Conservation (phyloP, 2,329 filamentous ascomycete species). For the Paraphaeosphaeria sporulosa region DNA sequence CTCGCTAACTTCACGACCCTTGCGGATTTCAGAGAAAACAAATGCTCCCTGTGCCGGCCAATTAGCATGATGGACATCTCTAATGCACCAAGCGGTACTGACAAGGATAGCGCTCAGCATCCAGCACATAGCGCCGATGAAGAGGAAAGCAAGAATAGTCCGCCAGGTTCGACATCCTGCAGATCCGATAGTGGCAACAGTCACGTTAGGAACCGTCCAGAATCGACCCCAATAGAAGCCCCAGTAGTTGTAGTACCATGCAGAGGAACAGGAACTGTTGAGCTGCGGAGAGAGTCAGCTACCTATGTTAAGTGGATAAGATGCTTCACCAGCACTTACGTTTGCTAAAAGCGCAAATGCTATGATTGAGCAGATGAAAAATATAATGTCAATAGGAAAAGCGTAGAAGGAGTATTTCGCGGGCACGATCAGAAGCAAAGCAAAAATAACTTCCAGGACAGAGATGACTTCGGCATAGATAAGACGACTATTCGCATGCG, state of each 20-base stretch:
- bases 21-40: slow-evolving; percentile 15
- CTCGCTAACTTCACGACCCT: not conserved
- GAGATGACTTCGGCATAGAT: slow-evolving; percentile 22
- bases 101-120: slow-evolving; percentile 18
- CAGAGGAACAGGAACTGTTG: slow-evolving; percentile 18
- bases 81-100: slow-evolving; percentile 6
- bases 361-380: slow-evolving; percentile 21
- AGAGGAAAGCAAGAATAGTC: slow-evolving; percentile 18
- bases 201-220: slow-evolving; percentile 15
- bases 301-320: not conserved
- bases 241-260: slow-evolving; percentile 22
- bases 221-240: slow-evolving; percentile 23
- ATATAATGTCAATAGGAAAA: slow-evolving; percentile 16
- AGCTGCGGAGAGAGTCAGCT: slow-evolving; percentile 17
- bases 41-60: slow-evolving; percentile 1
- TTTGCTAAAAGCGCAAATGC: slow-evolving; percentile 20
- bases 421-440: slow-evolving; percentile 17
- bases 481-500: slow-evolving; percentile 13
- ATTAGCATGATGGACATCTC: not conserved
- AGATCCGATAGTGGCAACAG: not conserved
- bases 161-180: slow-evolving; percentile 14
- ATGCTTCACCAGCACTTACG: slow-evolving; percentile 11
- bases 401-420: slow-evolving; percentile 21
- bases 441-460: slow-evolving; percentile 14
- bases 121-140: slow-evolving; percentile 17